These are phyloP conservation scores for Trametes villosa DNA, from an alignment of 768 basidiomycete species.

Conservation along the genomic window DNA sequence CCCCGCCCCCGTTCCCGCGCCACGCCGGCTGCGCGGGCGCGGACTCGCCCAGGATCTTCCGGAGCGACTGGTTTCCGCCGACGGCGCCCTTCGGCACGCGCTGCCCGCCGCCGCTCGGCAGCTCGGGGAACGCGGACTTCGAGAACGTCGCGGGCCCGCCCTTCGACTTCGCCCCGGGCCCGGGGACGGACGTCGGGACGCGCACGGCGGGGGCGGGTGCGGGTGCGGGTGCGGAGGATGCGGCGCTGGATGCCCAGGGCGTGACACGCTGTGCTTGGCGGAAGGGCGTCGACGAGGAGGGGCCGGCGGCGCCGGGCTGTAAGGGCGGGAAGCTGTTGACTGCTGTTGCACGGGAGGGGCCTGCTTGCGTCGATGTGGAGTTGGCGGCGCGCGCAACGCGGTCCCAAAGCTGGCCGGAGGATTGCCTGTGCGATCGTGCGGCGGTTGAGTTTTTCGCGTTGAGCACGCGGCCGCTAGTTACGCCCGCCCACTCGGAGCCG, in stretches of 20 bases:
- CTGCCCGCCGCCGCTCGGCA: slow-evolving; percentile 52
- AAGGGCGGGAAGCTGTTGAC: slow-evolving; percentile 38
- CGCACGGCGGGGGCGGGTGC: slow-evolving; percentile 27
- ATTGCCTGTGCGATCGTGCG: slow-evolving; percentile 55
- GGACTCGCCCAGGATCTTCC: slow-evolving; percentile 64
- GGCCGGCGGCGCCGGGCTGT: slow-evolving; percentile 6
- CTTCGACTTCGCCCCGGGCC: slow-evolving; percentile 29
- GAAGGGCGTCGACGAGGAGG: slow-evolving; percentile 28
- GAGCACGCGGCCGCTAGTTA: slow-evolving; percentile 80
- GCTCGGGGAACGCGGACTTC: slow-evolving; percentile 66
- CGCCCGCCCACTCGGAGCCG: slow-evolving; percentile 75
- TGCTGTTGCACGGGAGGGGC: slow-evolving; percentile 32
- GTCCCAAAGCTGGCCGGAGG: slow-evolving; percentile 78
- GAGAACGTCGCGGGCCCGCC: slow-evolving; percentile 51
- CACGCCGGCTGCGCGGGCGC: slow-evolving; percentile 39
- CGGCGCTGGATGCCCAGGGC: slow-evolving; percentile 52
- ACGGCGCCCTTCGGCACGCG: slow-evolving; percentile 50
- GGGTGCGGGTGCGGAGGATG: slow-evolving; percentile 33
- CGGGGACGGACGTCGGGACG: slow-evolving; percentile 37
- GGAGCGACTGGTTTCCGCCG: slow-evolving; percentile 67
- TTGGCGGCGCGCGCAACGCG: slow-evolving; percentile 84
- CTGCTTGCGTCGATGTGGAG: slow-evolving; percentile 42
- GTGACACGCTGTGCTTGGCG: slow-evolving; percentile 57
- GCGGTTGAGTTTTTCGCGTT: slow-evolving; percentile 81
- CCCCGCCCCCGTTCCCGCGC: slow-evolving; percentile 17